Percentiles rank a stretch among this genome's conserved stretches.
Conservation (phyloP, 441 rosid species). For the Isatis lusitanica region DNA sequence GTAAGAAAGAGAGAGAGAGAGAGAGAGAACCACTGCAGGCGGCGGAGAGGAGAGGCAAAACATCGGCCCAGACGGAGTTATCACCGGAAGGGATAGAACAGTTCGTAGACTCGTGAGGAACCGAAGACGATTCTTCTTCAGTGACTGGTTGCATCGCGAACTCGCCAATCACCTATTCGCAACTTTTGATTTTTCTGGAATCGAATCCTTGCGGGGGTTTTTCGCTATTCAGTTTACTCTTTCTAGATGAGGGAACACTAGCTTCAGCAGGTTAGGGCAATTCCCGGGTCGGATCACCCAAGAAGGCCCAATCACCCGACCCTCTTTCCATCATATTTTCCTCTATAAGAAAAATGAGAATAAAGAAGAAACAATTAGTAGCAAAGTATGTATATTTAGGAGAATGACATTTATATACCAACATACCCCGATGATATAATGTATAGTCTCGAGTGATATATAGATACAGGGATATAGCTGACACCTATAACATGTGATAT, state of each 20-base stretch:
- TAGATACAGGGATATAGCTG: too few species aligned
- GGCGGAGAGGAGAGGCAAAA: conserved; percentile 72
- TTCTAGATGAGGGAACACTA: not conserved
- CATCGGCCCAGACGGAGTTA: conserved; percentile 84
- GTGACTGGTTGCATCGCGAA: conserved; percentile 27
- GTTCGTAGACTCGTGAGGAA: conserved; percentile 41
- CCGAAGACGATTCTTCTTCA: conserved; percentile 44
- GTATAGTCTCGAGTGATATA: too few species aligned
- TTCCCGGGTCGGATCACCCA: conserved; percentile 15
- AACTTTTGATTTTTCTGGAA: not conserved
- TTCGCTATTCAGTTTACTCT: not conserved
- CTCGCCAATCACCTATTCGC: not conserved
- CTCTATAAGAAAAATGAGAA: too few species aligned
- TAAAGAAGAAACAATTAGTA: too few species aligned
- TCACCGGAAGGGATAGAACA: conserved; percentile 65
- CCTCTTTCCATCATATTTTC: not conserved
- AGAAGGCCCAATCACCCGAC: not conserved
- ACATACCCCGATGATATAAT: too few species aligned
- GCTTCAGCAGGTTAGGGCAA: not conserved
- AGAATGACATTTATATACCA: too few species aligned
- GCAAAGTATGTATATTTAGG: too few species aligned
- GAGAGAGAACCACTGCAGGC: conserved; percentile 64
- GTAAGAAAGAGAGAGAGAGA: not conserved
- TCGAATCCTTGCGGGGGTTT: not conserved
- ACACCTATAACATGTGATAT: too few species aligned